Evolutionary conservation across 2,329 filamentous ascomycete genomes (phyloP).

Genomic region (Neurospora sp.): DNA sequence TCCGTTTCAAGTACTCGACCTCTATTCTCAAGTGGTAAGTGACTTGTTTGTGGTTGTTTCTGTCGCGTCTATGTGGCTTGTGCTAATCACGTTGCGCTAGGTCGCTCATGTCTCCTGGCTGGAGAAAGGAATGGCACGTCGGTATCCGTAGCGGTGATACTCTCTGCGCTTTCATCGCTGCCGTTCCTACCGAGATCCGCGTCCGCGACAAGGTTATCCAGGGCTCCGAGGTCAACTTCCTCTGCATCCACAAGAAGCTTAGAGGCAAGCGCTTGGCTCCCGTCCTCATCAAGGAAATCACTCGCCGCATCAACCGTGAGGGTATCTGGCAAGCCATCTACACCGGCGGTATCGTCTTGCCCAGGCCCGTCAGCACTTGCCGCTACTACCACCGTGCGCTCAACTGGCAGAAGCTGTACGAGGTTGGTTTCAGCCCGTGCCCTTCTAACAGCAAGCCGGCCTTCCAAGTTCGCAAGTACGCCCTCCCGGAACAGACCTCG

Average conservation of each 20-base stretch:
- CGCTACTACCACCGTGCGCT: slow-evolving; percentile 91
- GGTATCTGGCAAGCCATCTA: slow-evolving; percentile 93
- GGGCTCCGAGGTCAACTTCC: slow-evolving; percentile 93
- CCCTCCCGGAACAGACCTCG: slow-evolving; percentile 62
- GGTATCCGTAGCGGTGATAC: slow-evolving; percentile 81
- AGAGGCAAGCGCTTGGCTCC: slow-evolving; percentile 86
- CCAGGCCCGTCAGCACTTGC: slow-evolving; percentile 84
- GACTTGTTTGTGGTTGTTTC: background rate
- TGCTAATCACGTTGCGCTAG: slow-evolving; percentile 29
- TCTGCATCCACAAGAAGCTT: slow-evolving; percentile 96
- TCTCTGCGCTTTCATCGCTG: slow-evolving; percentile 91
- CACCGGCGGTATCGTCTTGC: slow-evolving; percentile 83
- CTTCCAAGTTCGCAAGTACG: slow-evolving; percentile 78
- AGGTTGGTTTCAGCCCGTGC: slow-evolving; percentile 86
- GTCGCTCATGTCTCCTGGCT: slow-evolving; percentile 90
- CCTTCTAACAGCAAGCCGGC: slow-evolving; percentile 74
- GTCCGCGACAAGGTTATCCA: slow-evolving; percentile 67
- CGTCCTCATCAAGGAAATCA: slow-evolving; percentile 96
- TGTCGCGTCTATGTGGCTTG: background rate
- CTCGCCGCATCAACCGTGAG: slow-evolving; percentile 76
- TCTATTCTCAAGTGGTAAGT: slow-evolving; percentile 79
- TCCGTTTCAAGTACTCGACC: slow-evolving; percentile 90
- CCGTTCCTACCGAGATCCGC: slow-evolving; percentile 74
- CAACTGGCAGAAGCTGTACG: slow-evolving; percentile 93
- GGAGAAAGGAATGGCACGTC: slow-evolving; percentile 90